Percentiles rank a stretch among this genome's conserved stretches.
Conservation (phyloP, 495 filamentous ascomycete genomes). For the Parathielavia appendiculata region DNA sequence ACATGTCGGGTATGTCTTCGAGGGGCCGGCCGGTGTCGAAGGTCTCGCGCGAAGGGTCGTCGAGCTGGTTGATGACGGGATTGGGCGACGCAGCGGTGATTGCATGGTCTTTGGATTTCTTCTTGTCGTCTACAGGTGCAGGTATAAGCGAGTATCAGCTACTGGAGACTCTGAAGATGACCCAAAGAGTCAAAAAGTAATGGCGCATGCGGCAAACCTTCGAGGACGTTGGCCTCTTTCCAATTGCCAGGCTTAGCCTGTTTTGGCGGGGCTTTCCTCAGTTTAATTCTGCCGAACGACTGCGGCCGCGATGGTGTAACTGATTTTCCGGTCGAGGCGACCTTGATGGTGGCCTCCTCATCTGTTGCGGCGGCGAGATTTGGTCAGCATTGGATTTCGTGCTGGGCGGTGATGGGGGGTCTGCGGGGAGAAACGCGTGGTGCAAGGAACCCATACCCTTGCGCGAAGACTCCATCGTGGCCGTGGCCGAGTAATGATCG, state of each 20-base stretch:
- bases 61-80: constrained; percentile 65
- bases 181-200: neutral
- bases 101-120: constrained; percentile 38
- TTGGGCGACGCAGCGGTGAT: constrained; percentile 43
- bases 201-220: constrained; percentile 44
- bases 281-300: constrained; percentile 54
- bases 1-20: constrained; percentile 59
- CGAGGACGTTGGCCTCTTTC: constrained; percentile 47
- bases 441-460: constrained; percentile 23
- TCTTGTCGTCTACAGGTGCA: constrained; percentile 37
- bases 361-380: constrained; percentile 24
- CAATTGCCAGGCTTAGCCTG: constrained; percentile 52
- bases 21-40: constrained; percentile 72
- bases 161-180: neutral
- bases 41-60: constrained; percentile 60
- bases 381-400: neutral
- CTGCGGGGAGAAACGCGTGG: neutral
- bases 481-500: constrained; percentile 8
- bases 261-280: constrained; percentile 61
- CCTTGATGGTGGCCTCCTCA: constrained; percentile 53
- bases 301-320: constrained; percentile 13
- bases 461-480: constrained; percentile 33
- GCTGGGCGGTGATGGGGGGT: neutral
- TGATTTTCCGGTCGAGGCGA: constrained; percentile 56
- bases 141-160: neutral